Evolutionary conservation across 2,329 filamentous ascomycete species (phyloP), one percentile per base, ranked within the genome.

Genomic region (Rutstroemia sp.): DNA sequence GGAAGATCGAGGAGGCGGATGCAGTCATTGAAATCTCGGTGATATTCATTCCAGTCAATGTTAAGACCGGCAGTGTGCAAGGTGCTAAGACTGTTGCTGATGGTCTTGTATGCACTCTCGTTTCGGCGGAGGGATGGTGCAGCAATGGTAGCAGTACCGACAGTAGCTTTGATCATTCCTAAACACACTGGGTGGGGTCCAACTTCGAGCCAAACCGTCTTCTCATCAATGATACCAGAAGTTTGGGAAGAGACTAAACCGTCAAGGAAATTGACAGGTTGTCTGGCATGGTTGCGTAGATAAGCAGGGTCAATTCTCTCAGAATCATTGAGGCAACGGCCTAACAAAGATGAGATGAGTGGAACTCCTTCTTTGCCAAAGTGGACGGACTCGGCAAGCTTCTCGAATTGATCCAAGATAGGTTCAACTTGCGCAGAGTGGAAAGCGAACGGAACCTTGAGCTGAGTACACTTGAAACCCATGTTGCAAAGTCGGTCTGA

Each of bases 181-280:
- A 78, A 77, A 69, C 82, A 87, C 14, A 89, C 80, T 0, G 86
- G 85, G 64, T 89, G 84, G 39, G 87, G 86, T n/a, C 87, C 87
- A 60, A 90, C 73, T 68, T 91, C 87, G 56, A 91, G 73, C 80
- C 82, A 89, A 30, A 83, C 77, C 2, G 84, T 87, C 70, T 84
- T 82, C 14, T 84, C 81, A 58, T 84, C 78, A 48, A 87, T 80
- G n/a, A 78, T 70, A 57, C 78, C 78, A n/a, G 77, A 73, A 50
- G 79, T 74, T 65, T 82, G 78, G 6, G 80, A 83, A 21, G 75
- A 75, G n/a, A 80, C 73, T 1, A 89, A 72, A 8, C 75, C 75
- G n/a, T 80, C 73, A 1, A 89, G 72, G 12, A 82, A 84, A 53
- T 77, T 78, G 62, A 89, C 86, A 4, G 85, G 75, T 67, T 88